Conservation (phyloP, 2,329 filamentous ascomycete species). For the Gaeumannomyces tritici region DNA sequence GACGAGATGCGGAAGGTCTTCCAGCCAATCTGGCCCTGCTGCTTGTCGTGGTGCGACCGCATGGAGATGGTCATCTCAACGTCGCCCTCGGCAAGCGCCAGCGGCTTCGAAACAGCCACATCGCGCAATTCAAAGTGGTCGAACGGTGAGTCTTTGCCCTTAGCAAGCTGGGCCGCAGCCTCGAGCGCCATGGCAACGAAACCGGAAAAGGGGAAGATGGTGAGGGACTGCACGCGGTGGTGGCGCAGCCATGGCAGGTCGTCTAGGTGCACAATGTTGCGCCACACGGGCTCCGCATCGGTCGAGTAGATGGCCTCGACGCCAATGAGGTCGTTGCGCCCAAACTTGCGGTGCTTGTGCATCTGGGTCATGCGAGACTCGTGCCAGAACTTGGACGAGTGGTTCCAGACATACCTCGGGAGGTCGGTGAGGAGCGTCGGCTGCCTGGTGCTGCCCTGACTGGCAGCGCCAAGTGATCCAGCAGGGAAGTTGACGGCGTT, state of each 20-base stretch:
- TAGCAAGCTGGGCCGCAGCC: slow-evolving; percentile 28
- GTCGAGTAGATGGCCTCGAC: slow-evolving; percentile 31
- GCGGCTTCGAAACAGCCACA: slow-evolving; percentile 32
- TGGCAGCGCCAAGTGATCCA: background rate
- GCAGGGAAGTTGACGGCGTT: slow-evolving; percentile 30
- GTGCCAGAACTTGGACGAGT: slow-evolving; percentile 35
- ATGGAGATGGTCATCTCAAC: slow-evolving; percentile 40
- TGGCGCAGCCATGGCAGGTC: slow-evolving; percentile 48
- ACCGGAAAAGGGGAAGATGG: slow-evolving; percentile 45
- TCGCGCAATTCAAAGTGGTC: slow-evolving; percentile 38
- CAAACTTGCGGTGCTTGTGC: slow-evolving; percentile 28
- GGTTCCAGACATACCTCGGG: slow-evolving; percentile 37
- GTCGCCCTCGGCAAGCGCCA: slow-evolving; percentile 38
- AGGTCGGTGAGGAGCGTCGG: slow-evolving; percentile 33
- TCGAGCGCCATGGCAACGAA: slow-evolving; percentile 42
- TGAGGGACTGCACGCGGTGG: slow-evolving; percentile 46
- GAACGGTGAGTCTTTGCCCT: slow-evolving; percentile 16
- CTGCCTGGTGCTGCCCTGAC: slow-evolving; percentile 11
- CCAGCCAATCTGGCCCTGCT: slow-evolving; percentile 34
- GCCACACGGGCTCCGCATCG: slow-evolving; percentile 36
- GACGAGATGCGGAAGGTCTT: slow-evolving; percentile 48
- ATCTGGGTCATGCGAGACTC: slow-evolving; percentile 33
- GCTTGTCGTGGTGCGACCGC: slow-evolving; percentile 28
- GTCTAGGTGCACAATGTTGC: slow-evolving; percentile 34
- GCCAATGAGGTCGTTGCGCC: slow-evolving; percentile 36